These are phyloP conservation scores for Pholiota molesta DNA, from an alignment of 768 basidiomycete species.

Conservation along the genomic window DNA sequence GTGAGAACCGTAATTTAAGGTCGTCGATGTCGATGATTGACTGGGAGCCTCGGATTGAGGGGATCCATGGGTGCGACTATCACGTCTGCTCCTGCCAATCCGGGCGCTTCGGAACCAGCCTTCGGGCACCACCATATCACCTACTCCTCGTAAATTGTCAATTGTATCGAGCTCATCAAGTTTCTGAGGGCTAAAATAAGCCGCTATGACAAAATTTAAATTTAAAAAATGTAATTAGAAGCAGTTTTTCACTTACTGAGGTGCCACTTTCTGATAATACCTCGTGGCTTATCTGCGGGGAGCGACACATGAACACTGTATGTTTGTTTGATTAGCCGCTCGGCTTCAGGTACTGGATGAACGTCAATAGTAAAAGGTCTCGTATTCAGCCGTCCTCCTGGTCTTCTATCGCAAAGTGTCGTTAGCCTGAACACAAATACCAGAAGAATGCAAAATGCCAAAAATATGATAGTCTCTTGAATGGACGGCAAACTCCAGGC, in stretches of 20 bases:
- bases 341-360: conserved; percentile 50
- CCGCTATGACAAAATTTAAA: conserved; percentile 50
- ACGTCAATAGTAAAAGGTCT: conserved; percentile 37
- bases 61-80: conserved; percentile 45
- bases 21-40: conserved; percentile 28
- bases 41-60: conserved; percentile 29
- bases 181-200: conserved; percentile 82
- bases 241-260: conserved; percentile 56
- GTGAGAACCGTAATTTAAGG: conserved; percentile 25
- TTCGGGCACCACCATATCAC: conserved; percentile 69
- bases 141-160: conserved; percentile 68
- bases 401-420: conserved; percentile 23
- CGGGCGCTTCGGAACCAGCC: conserved; percentile 83
- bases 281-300: conserved; percentile 51
- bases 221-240: conserved; percentile 28
- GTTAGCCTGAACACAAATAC: conserved; percentile 7
- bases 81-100: conserved; percentile 60
- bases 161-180: conserved; percentile 73
- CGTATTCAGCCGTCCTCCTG: conserved; percentile 26
- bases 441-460: conserved; percentile 10
- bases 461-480: conserved; percentile 5
- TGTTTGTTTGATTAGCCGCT: conserved; percentile 80
- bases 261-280: conserved; percentile 77
- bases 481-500: conserved; percentile 14
- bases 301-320: conserved; percentile 80